Evolutionary conservation across 768 basidiomycete genomes (phyloP).

Genomic region (Ephemerocybe angulata): DNA sequence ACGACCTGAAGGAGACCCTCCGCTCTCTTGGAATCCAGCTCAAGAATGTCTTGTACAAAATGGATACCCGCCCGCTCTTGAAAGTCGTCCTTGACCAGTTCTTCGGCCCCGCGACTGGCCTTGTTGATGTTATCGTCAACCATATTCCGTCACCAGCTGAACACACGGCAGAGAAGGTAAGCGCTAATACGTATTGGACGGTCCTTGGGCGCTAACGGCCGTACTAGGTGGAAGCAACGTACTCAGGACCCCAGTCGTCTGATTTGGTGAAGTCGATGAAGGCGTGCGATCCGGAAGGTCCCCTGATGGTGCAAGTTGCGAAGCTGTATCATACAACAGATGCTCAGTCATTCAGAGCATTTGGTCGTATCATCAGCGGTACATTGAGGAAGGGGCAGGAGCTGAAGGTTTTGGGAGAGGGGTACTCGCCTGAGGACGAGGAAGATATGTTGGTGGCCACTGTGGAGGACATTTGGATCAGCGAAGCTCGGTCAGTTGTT

Average conservation of each 20-base stretch:
- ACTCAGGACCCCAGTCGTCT: conserved; percentile 83
- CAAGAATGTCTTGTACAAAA: conserved; percentile 94
- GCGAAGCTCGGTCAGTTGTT: conserved; percentile 72
- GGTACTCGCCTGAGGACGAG: conserved; percentile 98
- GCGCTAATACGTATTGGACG: not conserved
- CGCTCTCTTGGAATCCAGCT: conserved; percentile 73
- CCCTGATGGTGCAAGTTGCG: conserved; percentile 88
- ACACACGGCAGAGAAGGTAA: conserved; percentile 58
- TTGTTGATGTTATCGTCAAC: conserved; percentile 89
- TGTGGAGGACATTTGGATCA: conserved; percentile 88
- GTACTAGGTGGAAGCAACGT: conserved; percentile 72
- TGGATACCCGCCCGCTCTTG: conserved; percentile 93
- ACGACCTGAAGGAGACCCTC: conserved; percentile 79
- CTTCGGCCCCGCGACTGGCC: conserved; percentile 85
- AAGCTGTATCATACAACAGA: conserved; percentile 97
- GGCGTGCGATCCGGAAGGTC: conserved; percentile 77
- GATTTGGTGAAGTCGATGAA: conserved; percentile 78
- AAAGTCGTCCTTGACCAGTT: conserved; percentile 95
- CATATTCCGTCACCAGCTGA: conserved; percentile 81
- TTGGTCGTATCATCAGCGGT: conserved; percentile 91
- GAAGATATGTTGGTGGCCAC: conserved; percentile 91
- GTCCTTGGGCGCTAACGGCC: not conserved
- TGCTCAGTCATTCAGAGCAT: conserved; percentile 94
- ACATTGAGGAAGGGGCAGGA: conserved; percentile 79
- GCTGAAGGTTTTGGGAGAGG: conserved; percentile 96